These are phyloP conservation scores for Cantharellus cinnabarinus DNA, from an alignment of 768 basidiomycete species.

Conservation along the genomic window DNA sequence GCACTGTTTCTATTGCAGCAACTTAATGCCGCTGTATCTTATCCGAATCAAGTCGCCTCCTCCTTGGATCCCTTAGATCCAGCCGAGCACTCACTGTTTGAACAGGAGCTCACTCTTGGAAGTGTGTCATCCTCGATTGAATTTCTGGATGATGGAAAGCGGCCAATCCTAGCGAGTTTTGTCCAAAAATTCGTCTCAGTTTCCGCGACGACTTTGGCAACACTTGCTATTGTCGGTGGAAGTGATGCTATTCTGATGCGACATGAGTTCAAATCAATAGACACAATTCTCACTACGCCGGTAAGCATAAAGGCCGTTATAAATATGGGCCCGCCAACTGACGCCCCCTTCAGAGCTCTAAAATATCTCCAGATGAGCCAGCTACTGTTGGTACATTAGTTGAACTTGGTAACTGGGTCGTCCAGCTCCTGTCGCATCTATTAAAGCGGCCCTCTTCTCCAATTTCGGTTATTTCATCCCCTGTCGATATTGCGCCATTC, in stretches of 20 bases:
- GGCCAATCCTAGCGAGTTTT: slow-evolving; percentile 52
- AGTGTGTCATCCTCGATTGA: slow-evolving; percentile 22
- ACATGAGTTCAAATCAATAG: not conserved
- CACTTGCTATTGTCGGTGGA: slow-evolving; percentile 47
- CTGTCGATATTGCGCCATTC: slow-evolving; percentile 14
- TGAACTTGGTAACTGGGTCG: slow-evolving; percentile 60
- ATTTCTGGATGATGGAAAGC: slow-evolving; percentile 39
- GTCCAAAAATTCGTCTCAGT: slow-evolving; percentile 52
- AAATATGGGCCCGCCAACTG: not conserved
- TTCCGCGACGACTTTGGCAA: slow-evolving; percentile 45
- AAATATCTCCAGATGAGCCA: slow-evolving; percentile 62
- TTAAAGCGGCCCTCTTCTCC: slow-evolving; percentile 18
- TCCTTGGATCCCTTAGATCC: slow-evolving; percentile 58
- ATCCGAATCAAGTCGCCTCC: slow-evolving; percentile 73
- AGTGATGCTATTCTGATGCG: slow-evolving; percentile 46
- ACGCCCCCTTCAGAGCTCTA: slow-evolving; percentile 41
- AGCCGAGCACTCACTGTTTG: slow-evolving; percentile 50
- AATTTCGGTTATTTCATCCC: not conserved
- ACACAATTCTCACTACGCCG: slow-evolving; percentile 1
- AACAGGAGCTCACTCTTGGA: slow-evolving; percentile 29
- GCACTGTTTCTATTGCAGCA: slow-evolving; percentile 64
- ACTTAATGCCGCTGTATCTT: slow-evolving; percentile 74
- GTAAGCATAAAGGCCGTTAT: slow-evolving; percentile 8
- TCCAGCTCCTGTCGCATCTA: slow-evolving; percentile 53
- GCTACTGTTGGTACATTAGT: slow-evolving; percentile 71